Evolutionary conservation across 371 early-diverging fungal genomes (phyloP).

Genomic region (Syncephalastrum contaminatum): DNA sequence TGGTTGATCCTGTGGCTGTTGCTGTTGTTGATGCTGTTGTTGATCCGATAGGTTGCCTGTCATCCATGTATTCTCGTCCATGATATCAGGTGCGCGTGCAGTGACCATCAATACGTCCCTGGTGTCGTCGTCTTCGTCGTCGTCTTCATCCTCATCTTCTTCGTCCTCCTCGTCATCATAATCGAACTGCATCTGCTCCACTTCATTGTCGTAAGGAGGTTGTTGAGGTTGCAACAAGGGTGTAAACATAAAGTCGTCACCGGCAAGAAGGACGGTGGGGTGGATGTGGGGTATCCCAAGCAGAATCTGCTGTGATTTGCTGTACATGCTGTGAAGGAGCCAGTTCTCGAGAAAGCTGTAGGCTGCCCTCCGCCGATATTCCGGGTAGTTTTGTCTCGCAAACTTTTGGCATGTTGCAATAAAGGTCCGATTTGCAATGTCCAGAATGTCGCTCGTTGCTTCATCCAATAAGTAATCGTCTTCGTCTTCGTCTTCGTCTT

Average conservation of each 20-base stretch:
- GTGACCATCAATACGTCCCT: slow-evolving; percentile 19
- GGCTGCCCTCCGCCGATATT: slow-evolving; percentile 36
- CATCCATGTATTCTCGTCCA: slow-evolving; percentile 53
- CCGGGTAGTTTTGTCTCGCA: slow-evolving; percentile 42
- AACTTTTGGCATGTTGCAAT: slow-evolving; percentile 50
- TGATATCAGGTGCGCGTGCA: slow-evolving; percentile 29
- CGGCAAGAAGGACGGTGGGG: slow-evolving; percentile 39
- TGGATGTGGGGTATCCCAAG: slow-evolving; percentile 35
- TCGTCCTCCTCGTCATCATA: slow-evolving; percentile 9
- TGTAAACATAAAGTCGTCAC: slow-evolving; percentile 50
- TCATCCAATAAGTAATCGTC: slow-evolving; percentile 2
- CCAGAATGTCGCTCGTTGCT: slow-evolving; percentile 12
- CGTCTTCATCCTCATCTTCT: slow-evolving; percentile 22
- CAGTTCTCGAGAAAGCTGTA: slow-evolving; percentile 47
- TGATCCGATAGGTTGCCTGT: slow-evolving; percentile 24
- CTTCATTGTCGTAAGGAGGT: slow-evolving; percentile 11
- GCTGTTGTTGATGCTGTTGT: slow-evolving; percentile 12
- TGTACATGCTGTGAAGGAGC: slow-evolving; percentile 45
- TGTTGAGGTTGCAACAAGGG: slow-evolving; percentile 30
- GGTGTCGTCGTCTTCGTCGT: slow-evolving; percentile 18
- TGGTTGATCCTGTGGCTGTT: slow-evolving; percentile 3
- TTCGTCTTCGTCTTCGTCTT: slow-evolving; percentile 10
- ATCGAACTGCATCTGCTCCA: slow-evolving; percentile 14
- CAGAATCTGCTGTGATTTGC: slow-evolving; percentile 49
- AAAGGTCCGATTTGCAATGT: slow-evolving; percentile 45